Conservation (phyloP, 208 protist genomes). For the Endotrypanum monterogeii region DNA sequence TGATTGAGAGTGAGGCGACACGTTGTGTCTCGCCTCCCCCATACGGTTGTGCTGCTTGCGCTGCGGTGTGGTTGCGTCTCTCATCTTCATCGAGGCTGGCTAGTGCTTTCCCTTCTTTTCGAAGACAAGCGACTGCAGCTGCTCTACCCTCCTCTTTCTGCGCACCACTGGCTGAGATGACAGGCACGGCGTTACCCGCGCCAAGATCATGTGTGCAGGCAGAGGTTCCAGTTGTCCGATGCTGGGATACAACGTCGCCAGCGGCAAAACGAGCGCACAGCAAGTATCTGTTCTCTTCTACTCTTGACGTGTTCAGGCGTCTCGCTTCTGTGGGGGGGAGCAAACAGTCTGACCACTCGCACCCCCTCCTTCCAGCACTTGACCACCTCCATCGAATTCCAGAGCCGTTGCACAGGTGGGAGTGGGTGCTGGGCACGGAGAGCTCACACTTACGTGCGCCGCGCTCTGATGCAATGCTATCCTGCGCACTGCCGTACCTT, state of each 20-base stretch:
- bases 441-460: not conserved
- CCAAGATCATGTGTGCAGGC: not conserved
- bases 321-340: not conserved
- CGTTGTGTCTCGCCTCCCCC: not conserved
- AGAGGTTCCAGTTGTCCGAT: not conserved
- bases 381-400: not conserved
- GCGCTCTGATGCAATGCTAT: not conserved
- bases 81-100: not conserved
- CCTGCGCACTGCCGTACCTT: slow-evolving; percentile 7
- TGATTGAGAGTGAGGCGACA: not conserved
- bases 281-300: not conserved
- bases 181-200: not conserved
- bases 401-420: not conserved
- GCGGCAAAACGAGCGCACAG: not conserved
- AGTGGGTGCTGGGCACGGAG: slow-evolving; percentile 1
- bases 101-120: not conserved
- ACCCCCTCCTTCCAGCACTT: not conserved
- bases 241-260: not conserved
- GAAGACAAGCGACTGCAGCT: not conserved
- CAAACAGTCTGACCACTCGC: not conserved
- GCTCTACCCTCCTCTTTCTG: not conserved
- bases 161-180: not conserved
- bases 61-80: not conserved
- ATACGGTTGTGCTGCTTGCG: not conserved
- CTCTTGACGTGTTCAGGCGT: not conserved